Evolutionary conservation across 2,329 filamentous ascomycete species (phyloP).

Genomic region (Aspergillus piperis): DNA sequence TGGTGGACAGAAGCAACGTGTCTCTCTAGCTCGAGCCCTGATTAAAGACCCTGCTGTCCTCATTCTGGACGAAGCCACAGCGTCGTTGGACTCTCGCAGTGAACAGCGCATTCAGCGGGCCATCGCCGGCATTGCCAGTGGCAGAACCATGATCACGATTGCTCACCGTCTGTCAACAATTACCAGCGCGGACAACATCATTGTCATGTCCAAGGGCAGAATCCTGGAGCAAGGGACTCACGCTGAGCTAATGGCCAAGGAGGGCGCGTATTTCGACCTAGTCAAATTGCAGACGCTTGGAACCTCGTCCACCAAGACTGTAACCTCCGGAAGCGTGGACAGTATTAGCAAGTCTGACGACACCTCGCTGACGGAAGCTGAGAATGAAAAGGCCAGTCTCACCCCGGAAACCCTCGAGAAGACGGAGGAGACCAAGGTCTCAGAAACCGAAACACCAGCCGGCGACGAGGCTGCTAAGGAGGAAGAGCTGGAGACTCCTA

Average conservation of each 20-base stretch:
- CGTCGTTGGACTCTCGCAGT: conserved; percentile 81
- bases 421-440: conserved; percentile 17
- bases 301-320: conserved; percentile 45
- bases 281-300: conserved; percentile 58
- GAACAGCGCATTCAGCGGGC: conserved; percentile 85
- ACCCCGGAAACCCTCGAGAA: conserved; percentile 12
- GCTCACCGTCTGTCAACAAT: conserved; percentile 50
- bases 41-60: conserved; percentile 80
- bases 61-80: conserved; percentile 87
- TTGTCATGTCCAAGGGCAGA: conserved; percentile 46
- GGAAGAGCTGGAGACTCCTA: conserved; percentile 28
- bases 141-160: conserved; percentile 40
- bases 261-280: conserved; percentile 45
- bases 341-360: conserved; percentile 31
- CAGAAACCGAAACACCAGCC: conserved; percentile 20
- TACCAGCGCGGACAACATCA: conserved; percentile 47
- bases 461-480: conserved; percentile 25
- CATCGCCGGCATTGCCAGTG: conserved; percentile 70
- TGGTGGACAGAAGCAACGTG: conserved; percentile 90
- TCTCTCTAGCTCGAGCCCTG: conserved; percentile 79
- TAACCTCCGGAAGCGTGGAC: conserved; percentile 33
- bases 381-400: conserved; percentile 22
- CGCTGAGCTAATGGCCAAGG: conserved; percentile 37
- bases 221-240: conserved; percentile 50
- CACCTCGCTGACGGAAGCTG: conserved; percentile 27